phyloP scores from a whole-genome alignment of 805 yeast genomes.

The Wickerhamomyces bovis region DNA sequence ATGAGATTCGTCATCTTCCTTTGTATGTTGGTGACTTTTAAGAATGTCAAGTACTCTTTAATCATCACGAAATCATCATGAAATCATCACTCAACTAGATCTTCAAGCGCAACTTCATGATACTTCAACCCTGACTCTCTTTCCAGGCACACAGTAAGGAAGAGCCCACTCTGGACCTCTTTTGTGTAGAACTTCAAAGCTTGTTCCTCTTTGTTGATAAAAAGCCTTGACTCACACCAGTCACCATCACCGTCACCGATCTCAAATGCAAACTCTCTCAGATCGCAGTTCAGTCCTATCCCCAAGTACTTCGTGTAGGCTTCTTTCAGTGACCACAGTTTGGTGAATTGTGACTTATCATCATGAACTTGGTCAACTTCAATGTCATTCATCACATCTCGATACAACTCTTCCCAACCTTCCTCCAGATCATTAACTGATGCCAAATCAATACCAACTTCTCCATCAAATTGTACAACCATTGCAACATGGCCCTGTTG shows the following conservation, averaged over 20 bases:
- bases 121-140: background rate
- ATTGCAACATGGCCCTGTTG: conserved; percentile 47
- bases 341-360: conserved; percentile 37
- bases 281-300: conserved; percentile 42
- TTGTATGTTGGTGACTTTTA: too few relatives aligned
- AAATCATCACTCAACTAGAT: background rate
- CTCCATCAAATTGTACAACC: conserved; percentile 26
- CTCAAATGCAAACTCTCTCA: conserved; percentile 8
- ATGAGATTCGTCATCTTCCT: too few relatives aligned
- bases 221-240: background rate
- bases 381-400: conserved; percentile 30
- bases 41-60: too few relatives aligned
- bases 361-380: conserved; percentile 26
- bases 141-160: background rate
- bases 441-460: conserved; percentile 45
- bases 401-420: conserved; percentile 13
- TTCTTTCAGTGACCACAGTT: conserved; percentile 77
- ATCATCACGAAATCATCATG: too few relatives aligned
- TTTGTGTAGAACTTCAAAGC: background rate
- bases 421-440: conserved; percentile 21
- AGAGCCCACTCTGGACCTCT: background rate
- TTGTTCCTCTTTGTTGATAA: background rate
- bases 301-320: conserved; percentile 66
- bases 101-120: background rate
- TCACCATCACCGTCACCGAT: background rate